Base-by-base conservation (phyloP, 495 filamentous ascomycete genomes). In the Sordaria brevicollis region DNA sequence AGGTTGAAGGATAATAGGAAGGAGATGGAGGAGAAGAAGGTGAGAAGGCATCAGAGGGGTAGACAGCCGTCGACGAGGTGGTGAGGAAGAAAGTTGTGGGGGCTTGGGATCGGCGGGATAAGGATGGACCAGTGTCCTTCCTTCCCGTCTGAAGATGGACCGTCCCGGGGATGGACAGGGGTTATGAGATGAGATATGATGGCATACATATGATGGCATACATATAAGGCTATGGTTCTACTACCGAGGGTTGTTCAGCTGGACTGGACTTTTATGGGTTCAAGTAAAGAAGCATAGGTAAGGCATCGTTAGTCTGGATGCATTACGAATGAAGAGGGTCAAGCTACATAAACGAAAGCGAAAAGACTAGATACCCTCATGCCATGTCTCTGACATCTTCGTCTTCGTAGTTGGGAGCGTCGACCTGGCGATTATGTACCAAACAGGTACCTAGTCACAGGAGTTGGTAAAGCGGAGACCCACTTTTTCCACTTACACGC, bases 21-120 rank as follows among this genome's bases (percentile, higher is more conserved):
- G 13, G 13, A 62, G 11, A 15, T 7, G 25, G 4, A 8, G 13
- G 2, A 33, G 25, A 31, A 2, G 11, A 21, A 29, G 10, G 15
- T 6, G 17, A 62, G 49, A 62, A 13, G 49, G 5, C 25, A 62
- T 62, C n/a, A n/a, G n/a, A 62, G 49, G 33, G 21, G 11, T 62
- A 62, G 5, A 17, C n/a, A n/a, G 10, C 71, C 69, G 7, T 66
- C 69, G 4, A 33, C 66, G 68, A 67, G 33, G 39, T 66, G 43
- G 67, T 72, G 9, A 66, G n/a, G 15, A 68, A 67, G 35, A 74
- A 69, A 37, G 62, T 31, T 15, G 19, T 36, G 4, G 49, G 66
- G 31, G 73, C 65, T n/a, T 74, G 70, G 70, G 68, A 72, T 57
- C 65, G 57, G 1, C 65, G 71, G 5, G 41, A 19, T 1, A 2